Conservation (phyloP, 2,329 filamentous ascomycete genomes). For the Fusarium stilboides region DNA sequence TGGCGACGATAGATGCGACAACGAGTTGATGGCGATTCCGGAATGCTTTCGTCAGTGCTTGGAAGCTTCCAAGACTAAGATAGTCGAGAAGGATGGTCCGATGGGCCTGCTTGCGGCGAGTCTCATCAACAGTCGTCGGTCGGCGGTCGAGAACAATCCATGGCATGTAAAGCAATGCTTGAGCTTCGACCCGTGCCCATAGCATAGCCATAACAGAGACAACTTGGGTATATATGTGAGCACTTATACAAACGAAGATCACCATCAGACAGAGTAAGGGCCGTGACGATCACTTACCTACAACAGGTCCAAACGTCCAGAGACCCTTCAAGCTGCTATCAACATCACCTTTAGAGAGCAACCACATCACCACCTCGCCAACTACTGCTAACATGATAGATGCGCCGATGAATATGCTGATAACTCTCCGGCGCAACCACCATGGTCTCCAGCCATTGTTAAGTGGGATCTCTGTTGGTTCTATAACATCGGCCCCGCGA, state of each 20-base stretch:
- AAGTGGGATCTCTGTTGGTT: slow-evolving; percentile 40
- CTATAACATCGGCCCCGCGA: slow-evolving; percentile 24
- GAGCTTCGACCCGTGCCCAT: slow-evolving; percentile 50
- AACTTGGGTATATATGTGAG: slow-evolving; percentile 35
- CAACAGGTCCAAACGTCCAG: slow-evolving; percentile 51
- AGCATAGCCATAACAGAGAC: slow-evolving; percentile 47
- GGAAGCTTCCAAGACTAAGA: slow-evolving; percentile 41
- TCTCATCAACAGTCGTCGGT: slow-evolving; percentile 47
- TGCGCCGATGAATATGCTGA: slow-evolving; percentile 39
- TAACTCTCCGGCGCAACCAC: slow-evolving; percentile 44
- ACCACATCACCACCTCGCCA: slow-evolving; percentile 47
- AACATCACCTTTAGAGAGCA: slow-evolving; percentile 40
- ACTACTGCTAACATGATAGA: slow-evolving; percentile 44
- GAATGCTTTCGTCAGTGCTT: slow-evolving; percentile 42
- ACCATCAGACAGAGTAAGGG: slow-evolving; percentile 17
- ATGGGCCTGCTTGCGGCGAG: slow-evolving; percentile 49
- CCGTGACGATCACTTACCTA: slow-evolving; percentile 46
- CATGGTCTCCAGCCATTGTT: slow-evolving; percentile 48
- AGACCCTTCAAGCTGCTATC: slow-evolving; percentile 40
- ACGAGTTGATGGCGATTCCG: slow-evolving; percentile 50
- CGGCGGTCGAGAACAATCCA: slow-evolving; percentile 50
- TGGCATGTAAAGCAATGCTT: slow-evolving; percentile 49
- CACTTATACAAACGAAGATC: slow-evolving; percentile 15
- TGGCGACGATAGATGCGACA: slow-evolving; percentile 39
- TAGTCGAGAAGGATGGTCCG: slow-evolving; percentile 51